phyloP scores from a whole-genome alignment of 768 basidiomycete genomes.

The Trametopsis cervina region DNA sequence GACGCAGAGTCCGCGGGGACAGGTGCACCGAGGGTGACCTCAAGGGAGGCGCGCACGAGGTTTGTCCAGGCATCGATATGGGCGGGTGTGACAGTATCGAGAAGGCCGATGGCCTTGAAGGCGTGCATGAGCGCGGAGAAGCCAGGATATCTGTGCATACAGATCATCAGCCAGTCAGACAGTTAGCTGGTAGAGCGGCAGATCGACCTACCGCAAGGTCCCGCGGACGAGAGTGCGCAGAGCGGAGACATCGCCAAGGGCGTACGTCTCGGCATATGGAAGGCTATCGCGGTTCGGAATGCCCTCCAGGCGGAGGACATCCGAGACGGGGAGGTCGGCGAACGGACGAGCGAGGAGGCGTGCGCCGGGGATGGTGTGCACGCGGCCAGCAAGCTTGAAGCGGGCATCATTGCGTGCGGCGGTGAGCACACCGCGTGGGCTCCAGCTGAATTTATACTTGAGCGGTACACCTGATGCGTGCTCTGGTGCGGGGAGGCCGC shows the following conservation, averaged over 20 bases:
- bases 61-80: slow-evolving; percentile 31
- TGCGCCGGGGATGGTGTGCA: no score
- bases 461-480: slow-evolving; percentile 52
- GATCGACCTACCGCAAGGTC: slow-evolving; percentile 57
- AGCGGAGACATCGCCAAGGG: slow-evolving; percentile 33
- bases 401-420: slow-evolving; percentile 71
- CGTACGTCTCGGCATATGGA: slow-evolving; percentile 61
- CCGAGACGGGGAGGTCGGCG: slow-evolving; percentile 56
- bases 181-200: not conserved
- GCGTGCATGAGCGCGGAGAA: slow-evolving; percentile 69
- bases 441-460: slow-evolving; percentile 94
- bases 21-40: slow-evolving; percentile 18
- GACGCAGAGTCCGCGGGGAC: slow-evolving; percentile 27
- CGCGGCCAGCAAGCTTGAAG: slow-evolving; percentile 54
- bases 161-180: no score
- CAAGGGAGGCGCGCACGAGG: slow-evolving; percentile 30
- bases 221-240: slow-evolving; percentile 73
- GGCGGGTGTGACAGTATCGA: slow-evolving; percentile 39
- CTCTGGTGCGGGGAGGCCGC: slow-evolving; percentile 82
- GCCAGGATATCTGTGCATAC: slow-evolving; percentile 68
- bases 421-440: slow-evolving; percentile 75
- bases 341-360: slow-evolving; percentile 1
- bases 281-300: slow-evolving; percentile 82
- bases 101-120: slow-evolving; percentile 64
- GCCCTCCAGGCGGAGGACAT: slow-evolving; percentile 67